Base-by-base conservation (phyloP, 805 yeast species). In the Ogataea naganishii region DNA sequence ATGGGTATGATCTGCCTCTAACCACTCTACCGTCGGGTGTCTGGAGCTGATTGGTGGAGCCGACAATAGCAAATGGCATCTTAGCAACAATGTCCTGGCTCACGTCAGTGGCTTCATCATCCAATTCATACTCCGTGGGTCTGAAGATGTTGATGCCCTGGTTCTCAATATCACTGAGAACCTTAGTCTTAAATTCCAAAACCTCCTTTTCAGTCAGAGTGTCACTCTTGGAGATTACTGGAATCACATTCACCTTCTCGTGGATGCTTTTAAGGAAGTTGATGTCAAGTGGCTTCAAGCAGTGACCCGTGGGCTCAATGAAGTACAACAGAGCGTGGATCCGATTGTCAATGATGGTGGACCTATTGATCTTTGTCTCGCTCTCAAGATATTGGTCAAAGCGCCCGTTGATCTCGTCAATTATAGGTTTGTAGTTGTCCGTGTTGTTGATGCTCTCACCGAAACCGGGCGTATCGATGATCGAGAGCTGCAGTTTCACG, bases 301-400 rank as follows among this genome's bases (percentile, higher is more conserved):
- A 75, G 60, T 92, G 98, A 37, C 96, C 97, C 16, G 96, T 88
- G 44, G 98, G 98, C 60, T 89, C 96, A 48, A 92, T 82, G 47
- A 92, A 89, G 60, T 88, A 92, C 39, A 92, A 62, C 53, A 86
- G 75, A 20, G 96, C 97, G 56, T 92, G 98, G 36, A 92, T 73
- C 50, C 98, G 77, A 49, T 78, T 72, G 59, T 92, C 98, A 34
- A 62, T 67, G 39, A 79, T 67, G 13, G 71, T 56, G 9, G 80
- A 61, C 56, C 96, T 75, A 58, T 75, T 76, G 36, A 84, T 69
- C 51, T 79, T 76, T 48, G 84, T 84, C 64, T 92, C 98, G 29
- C 76, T 74, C 58, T 92, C 97, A 59, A 92, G 74, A 54, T 77
- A 89, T 39, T 72, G 69, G 59, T 92, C 95, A 53, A 80, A 92